Evolutionary conservation across 495 filamentous ascomycete species (phyloP), one percentile per base, ranked within the genome.

Genomic region (Sabuloglossum arenarium): DNA sequence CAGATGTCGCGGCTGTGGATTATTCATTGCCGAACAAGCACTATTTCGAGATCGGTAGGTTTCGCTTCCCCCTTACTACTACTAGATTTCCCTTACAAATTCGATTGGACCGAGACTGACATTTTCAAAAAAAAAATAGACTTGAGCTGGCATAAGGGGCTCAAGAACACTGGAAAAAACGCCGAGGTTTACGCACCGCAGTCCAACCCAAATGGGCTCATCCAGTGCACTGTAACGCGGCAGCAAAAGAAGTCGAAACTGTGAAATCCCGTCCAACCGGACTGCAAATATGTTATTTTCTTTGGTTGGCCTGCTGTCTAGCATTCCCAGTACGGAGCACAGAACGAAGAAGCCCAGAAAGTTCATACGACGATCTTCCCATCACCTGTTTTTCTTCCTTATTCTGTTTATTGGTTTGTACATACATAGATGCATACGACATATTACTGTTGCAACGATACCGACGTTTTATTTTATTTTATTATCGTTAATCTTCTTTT

Each of bases 1-100:
- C 86, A 29, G 71, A 80, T 66, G 75, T 87, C 10, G 79, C 85
- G 43, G 71, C 76, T 12, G 85, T 88, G 37, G 78, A 82, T 61
- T 97, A 95, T 64, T 76, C 80, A 12, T 72, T 98, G 65, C 91
- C 91, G 23, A 98, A 98, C 71, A 96, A 94, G 72, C 91, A 98
- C 68, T 98, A 94, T 71, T 98, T 96, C 65, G 91, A 96, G 68
- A 83, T 96, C 71, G 84, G 88, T 94, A 74, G 71, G 82, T 75
- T 53, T 4, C 51, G 14, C 16, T 49, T 53, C 21, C 30, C 11
- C 29, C 31, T 58, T 57, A 53, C 53, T 55, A 24, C 54, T 57
- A n/a, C n/a, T n/a, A n/a, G n/a, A n/a, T n/a, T n/a, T n/a, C n/a
- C n/a, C n/a, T n/a, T n/a, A n/a, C n/a, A n/a, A n/a, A n/a, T n/a